Base-by-base conservation (phyloP, 78 protist species). In the Cavenderia fasciculata region DNA sequence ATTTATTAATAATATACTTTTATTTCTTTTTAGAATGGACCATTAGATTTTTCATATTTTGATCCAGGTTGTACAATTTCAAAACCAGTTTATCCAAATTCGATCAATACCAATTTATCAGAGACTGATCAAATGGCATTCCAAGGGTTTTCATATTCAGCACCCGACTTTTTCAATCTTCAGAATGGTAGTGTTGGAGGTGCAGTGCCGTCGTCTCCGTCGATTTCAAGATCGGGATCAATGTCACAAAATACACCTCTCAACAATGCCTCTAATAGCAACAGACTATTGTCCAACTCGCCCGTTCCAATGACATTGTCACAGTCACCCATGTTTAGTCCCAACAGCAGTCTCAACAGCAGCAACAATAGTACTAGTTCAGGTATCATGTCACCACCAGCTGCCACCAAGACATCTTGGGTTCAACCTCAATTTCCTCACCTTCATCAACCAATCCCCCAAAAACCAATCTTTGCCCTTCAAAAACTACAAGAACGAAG, bases 101-200 rank as follows among this genome's bases (percentile, higher is more conserved):
- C 78, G 6, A 46, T n/a, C 18, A 82, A 82, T 56, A 52, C 47
- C 0, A 82, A 82, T 57, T 70, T 82, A 18, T 82, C 90, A 6
- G 90, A 82, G 27, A 31, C 70, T 29, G 90, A 82, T 43, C 90
- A 82, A 56, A 68, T 82, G 78, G 90, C 78, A 29, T 82, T 82
- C 49, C 90, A 82, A 41, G 90, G 90, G 16, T 82, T 82, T 31
- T 82, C 90, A 1, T 82, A 82, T 56, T 69, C 79, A 12, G 90
- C 90, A 1, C 90, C 90, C n/a, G 90, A 82, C 18, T 40, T 82
- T 0, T 82, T 68, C 27, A 36, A 34, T 29, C 14, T 33, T 0
- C 44, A 43, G 11, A 44, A 29, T 19, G 18, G 6, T 31, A 47
- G 1, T 49, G 54, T 25, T 8, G 44, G 59, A 18, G 74, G 40